Percentiles rank a stretch among this genome's conserved stretches.
These are phyloP conservation scores for Pecoramyces ruminantium DNA, from an alignment of 192 early-diverging fungal species.

Conservation along the genomic window DNA sequence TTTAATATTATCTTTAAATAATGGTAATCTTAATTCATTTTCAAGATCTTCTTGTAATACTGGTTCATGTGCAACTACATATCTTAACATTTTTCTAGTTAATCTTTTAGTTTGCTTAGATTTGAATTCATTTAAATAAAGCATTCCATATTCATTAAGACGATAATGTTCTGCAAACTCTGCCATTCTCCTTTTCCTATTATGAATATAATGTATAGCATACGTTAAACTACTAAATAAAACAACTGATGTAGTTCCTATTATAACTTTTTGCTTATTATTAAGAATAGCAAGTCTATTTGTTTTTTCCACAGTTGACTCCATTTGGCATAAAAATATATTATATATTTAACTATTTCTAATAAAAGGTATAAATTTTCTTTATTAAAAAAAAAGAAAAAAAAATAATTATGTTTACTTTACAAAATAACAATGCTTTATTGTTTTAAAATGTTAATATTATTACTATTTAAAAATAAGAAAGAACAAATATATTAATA, in stretches of 20 bases:
- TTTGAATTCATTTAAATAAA: background rate
- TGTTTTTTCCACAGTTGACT: background rate
- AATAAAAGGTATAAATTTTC: too few relatives aligned
- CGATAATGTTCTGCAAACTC: background rate
- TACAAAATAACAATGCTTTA: too few relatives aligned
- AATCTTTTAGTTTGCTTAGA: background rate
- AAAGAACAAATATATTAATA: too few relatives aligned
- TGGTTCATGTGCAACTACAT: background rate
- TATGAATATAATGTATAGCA: background rate
- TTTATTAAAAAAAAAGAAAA: too few relatives aligned
- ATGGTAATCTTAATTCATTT: background rate
- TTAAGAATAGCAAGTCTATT: background rate
- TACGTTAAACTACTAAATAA: background rate
- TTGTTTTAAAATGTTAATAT: too few relatives aligned
- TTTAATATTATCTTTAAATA: background rate
- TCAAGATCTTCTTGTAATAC: background rate
- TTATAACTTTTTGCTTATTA: background rate
- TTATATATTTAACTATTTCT: too few relatives aligned
- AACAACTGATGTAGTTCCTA: background rate
- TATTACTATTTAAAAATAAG: too few relatives aligned
- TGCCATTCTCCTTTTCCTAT: background rate
- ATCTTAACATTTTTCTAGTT: background rate
- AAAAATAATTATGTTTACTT: too few relatives aligned
- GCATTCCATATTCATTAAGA: background rate
- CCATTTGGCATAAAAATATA: background rate